phyloP scores from a whole-genome alignment of 139 green algal genomes.

The Microglena sp. region DNA sequence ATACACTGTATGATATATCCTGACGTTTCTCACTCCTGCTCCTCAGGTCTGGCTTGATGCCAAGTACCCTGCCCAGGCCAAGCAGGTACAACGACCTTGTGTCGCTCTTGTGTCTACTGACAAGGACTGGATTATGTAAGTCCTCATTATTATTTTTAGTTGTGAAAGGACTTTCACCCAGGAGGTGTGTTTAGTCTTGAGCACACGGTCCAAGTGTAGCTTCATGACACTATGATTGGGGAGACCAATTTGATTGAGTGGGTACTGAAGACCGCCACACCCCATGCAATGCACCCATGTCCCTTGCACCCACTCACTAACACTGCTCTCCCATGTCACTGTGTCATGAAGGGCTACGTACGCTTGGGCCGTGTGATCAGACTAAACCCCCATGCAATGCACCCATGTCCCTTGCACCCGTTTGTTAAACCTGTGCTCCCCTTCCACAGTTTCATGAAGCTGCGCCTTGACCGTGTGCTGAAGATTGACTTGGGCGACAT shows the following conservation, averaged over 20 bases:
- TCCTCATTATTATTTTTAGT: too few species aligned
- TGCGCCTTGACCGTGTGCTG: conserved; percentile 81
- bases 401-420: too few species aligned
- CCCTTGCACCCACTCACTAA: too few species aligned
- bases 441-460: conserved; percentile 94
- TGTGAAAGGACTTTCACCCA: too few species aligned
- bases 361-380: too few species aligned
- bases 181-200: conserved; percentile 70
- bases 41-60: conserved; percentile 84
- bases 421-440: too few species aligned
- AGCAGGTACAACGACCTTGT: conserved; percentile 62
- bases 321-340: too few species aligned
- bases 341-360: too few species aligned
- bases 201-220: conserved; percentile 78
- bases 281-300: too few species aligned
- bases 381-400: too few species aligned
- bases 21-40: background rate
- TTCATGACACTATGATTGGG: conserved; percentile 96
- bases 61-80: conserved; percentile 60
- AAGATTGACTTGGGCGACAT: conserved; percentile 54
- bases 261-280: too few species aligned
- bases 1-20: background rate
- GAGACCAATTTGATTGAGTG: too few species aligned
- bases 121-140: conserved; percentile 79
- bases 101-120: conserved; percentile 80